A percentile compares a stretch with the other conserved stretches of the same genome.
phyloP scores from a whole-genome alignment of 495 filamentous ascomycete genomes.

The Neurospora africana region DNA sequence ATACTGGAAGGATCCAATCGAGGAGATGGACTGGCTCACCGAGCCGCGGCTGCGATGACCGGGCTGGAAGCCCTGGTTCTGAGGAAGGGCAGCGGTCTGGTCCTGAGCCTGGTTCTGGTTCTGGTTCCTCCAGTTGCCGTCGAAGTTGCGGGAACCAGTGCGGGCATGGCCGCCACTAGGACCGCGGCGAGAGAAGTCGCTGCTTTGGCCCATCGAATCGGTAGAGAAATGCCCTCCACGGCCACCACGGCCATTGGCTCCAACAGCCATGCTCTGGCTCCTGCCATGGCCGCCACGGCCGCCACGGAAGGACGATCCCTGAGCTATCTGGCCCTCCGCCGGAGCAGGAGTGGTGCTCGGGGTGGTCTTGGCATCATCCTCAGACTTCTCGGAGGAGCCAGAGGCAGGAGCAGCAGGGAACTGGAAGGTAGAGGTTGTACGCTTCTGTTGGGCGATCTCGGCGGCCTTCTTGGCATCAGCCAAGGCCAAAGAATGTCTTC shows the following conservation, averaged over 20 bases:
- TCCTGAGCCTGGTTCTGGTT: conserved; percentile 51
- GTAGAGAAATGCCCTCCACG: conserved; percentile 29
- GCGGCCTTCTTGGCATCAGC: conserved; percentile 97
- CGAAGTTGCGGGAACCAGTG: conserved; percentile 82
- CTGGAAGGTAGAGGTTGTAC: conserved; percentile 87
- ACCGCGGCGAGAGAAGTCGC: conserved; percentile 62
- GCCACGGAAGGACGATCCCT: conserved; percentile 31
- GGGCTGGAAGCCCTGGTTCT: conserved; percentile 77
- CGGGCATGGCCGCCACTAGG: conserved; percentile 63
- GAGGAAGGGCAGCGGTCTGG: conserved; percentile 44
- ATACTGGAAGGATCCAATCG: conserved; percentile 83
- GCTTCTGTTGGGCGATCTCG: conserved; percentile 91
- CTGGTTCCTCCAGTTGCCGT: conserved; percentile 94
- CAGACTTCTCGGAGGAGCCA: conserved; percentile 41
- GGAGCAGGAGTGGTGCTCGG: conserved; percentile 29
- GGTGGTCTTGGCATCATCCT: conserved; percentile 36
- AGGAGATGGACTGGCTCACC: conserved; percentile 75
- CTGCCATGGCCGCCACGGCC: conserved; percentile 45
- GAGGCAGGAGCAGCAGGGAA: conserved; percentile 73
- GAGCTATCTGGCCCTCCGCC: conserved; percentile 38
- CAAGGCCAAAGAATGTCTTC: conserved; percentile 87
- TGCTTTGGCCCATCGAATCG: conserved; percentile 24
- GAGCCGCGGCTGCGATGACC: conserved; percentile 80
- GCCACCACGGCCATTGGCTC: conserved; percentile 38
- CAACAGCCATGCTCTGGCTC: conserved; percentile 53